Evolutionary conservation across 768 basidiomycete genomes (phyloP).

Genomic region (Harrya chromipes): DNA sequence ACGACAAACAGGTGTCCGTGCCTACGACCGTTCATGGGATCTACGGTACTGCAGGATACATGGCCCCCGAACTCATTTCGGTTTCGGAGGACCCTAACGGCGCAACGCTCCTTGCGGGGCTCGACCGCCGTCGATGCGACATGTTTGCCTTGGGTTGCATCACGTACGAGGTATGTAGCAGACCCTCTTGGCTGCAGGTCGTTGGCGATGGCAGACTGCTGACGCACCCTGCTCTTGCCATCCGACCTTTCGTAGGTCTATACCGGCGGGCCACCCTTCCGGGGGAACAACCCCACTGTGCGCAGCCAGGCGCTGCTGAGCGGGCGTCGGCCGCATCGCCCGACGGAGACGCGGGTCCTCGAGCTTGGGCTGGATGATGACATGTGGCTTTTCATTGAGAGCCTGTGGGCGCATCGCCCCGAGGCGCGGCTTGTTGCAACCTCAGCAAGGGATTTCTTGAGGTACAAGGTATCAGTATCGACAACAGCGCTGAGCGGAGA

Average conservation of each 20-base stretch:
- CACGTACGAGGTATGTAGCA: slow-evolving; percentile 30
- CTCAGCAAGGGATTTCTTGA: slow-evolving; percentile 21
- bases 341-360: slow-evolving; percentile 4
- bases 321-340: slow-evolving; percentile 19
- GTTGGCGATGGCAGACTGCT: too few relatives aligned
- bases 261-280: slow-evolving; percentile 27
- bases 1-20: slow-evolving; percentile 16
- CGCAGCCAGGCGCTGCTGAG: slow-evolving; percentile 15
- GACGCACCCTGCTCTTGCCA: too few relatives aligned
- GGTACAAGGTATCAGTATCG: slow-evolving; percentile 12
- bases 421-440: slow-evolving; percentile 24
- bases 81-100: slow-evolving; percentile 7
- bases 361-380: slow-evolving; percentile 28
- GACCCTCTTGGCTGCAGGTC: too few relatives aligned
- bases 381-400: slow-evolving; percentile 30
- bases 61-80: slow-evolving; percentile 28
- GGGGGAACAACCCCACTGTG: slow-evolving; percentile 11
- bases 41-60: slow-evolving; percentile 24
- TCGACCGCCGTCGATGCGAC: slow-evolving; percentile 31
- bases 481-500: neutral
- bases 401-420: slow-evolving; percentile 29
- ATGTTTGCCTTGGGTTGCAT: slow-evolving; percentile 36
- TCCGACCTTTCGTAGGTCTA: slow-evolving; percentile 22
- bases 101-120: slow-evolving; percentile 6
- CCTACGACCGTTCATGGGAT: slow-evolving; percentile 14